Evolutionary conservation across 2,329 filamentous ascomycete genomes (phyloP), one percentile per base, ranked within the genome.

Genomic region (Metarhizium rileyi): DNA sequence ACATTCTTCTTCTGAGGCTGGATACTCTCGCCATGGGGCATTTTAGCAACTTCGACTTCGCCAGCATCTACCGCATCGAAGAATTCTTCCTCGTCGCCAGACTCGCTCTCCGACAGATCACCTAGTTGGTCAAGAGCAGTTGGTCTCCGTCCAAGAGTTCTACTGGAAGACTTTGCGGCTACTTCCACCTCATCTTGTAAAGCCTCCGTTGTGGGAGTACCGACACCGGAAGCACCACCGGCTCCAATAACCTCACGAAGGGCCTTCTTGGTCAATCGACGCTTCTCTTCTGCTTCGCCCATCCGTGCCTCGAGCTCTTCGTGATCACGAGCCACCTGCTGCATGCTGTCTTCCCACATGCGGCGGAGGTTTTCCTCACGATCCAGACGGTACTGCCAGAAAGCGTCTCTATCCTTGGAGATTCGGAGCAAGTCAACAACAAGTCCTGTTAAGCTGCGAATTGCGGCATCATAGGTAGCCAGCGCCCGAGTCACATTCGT

Each of bases 301-400:
- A 96, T 87, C 51, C 84, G 85, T 33, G 81, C 87, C 63, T 97
- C 89, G 1, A 98, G 77, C 47, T 90, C 80, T 67, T 97, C 93
- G 59, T 98, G 93, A 65, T 98, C 93, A 50, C 82, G 83, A 18
- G 90, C 93, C n/a, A 98, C 86, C 59, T 90, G 84, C 9, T 93
- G 90, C 93, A 98, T 96, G 68, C 90, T 97, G 61, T 98, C 93
- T 68, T 98, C 93, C 93, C 93, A 98, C 81, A 98, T 87, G 52
- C 87, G 84, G 35, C 93, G 83, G 70, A 97, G 85, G 63, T 95
- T 88, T 41, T 84, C 84, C 69, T 98, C 93, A 48, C 90, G 84
- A 57, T 95, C 90, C 38, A 98, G 74, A 14, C 90, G 84, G 63
- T 95, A 94, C 66, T 97, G 91, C 93, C 93, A 98, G 65, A 95